Base-by-base conservation (phyloP, 1,284 basidiomycete genomes). In the Ustilago cynodontis region DNA sequence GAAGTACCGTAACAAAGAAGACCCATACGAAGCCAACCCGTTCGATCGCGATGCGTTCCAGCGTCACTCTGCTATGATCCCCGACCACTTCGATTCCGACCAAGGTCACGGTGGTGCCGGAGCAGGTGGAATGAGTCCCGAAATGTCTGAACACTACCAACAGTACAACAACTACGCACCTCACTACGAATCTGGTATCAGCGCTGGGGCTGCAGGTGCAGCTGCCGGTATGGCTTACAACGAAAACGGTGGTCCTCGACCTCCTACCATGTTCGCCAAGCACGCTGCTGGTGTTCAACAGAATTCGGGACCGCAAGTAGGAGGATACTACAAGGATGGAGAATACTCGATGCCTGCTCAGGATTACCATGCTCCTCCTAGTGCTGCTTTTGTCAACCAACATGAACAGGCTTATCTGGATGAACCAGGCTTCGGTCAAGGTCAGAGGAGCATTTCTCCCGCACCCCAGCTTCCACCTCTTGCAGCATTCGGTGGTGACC, bases 21-120 rank as follows among this genome's bases (percentile, higher is more conserved):
- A 86, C 57, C 82, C 85, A 2, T 84, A 85, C 76, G 82, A 85
- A 65, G 56, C 71, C 45, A 81, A 83, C 49, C 85, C 85, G 33
- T 86, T 86, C 61, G 85, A 86, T 71, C 66, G 77, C 22, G 83
- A 84, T 56, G 83, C 82, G 18, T 86, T 84, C 79, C 81, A 82
- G 29, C 80, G 85, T 18, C 79, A 82, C 57, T 78, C 71, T 20
- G 80, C 79, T 66, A 85, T 85, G 82, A 78, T 86, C 55, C 84
- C 84, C 11, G 85, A 83, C 39, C 71, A 74, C 55, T 83, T 82
- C 60, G 80, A 79, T 22, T 79, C 81, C 56, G 80, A 81, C 47
- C 72, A 82, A 29, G 79, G 79, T 39, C 65, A 78, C 63, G 71
- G 54, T 10, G 71, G 50, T 10, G 50, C 49, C 35, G 50, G 41